A percentile compares a stretch with the other conserved stretches of the same genome.
Conservation (phyloP, 2,329 filamentous ascomycete species). For the Aspergillus japonicus region DNA sequence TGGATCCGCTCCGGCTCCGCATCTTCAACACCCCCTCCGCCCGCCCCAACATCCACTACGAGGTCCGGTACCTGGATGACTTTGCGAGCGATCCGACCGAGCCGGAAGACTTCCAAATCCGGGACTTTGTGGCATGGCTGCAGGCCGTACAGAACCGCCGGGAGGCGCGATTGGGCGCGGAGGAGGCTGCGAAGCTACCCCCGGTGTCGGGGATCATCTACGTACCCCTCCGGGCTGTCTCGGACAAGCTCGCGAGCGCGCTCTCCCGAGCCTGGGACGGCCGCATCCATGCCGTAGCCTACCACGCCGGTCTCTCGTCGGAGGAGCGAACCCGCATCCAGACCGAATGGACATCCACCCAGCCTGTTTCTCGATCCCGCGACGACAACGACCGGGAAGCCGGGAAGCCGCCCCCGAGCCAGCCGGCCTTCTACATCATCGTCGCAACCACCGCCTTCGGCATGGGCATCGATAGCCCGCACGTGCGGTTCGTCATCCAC, state of each 20-base stretch:
- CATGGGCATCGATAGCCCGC: slow-evolving; percentile 96
- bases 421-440: slow-evolving; percentile 78
- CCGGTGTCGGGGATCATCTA: slow-evolving; percentile 51
- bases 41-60: slow-evolving; percentile 83
- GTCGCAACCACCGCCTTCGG: slow-evolving; percentile 95
- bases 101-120: slow-evolving; percentile 62
- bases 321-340: slow-evolving; percentile 63
- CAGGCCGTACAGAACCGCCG: slow-evolving; percentile 69
- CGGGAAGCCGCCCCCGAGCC: slow-evolving; percentile 14
- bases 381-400: slow-evolving; percentile 1
- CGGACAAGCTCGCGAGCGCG: slow-evolving; percentile 41
- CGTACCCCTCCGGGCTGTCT: slow-evolving; percentile 42
- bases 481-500: slow-evolving; percentile 91
- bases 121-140: slow-evolving; percentile 78
- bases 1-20: slow-evolving; percentile 64
- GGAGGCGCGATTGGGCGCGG: slow-evolving; percentile 48
- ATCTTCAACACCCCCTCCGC: slow-evolving; percentile 81
- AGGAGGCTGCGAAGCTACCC: slow-evolving; percentile 22
- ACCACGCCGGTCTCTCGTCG: slow-evolving; percentile 66
- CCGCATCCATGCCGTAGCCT: slow-evolving; percentile 45
- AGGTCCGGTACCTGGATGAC: slow-evolving; percentile 65
- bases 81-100: slow-evolving; percentile 28
- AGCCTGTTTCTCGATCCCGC: slow-evolving; percentile 2
- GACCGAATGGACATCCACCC: slow-evolving; percentile 39
- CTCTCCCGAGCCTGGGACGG: slow-evolving; percentile 30